Evolutionary conservation across 257 asterid species (phyloP).

Genomic region (Solanum megistacrolobum): DNA sequence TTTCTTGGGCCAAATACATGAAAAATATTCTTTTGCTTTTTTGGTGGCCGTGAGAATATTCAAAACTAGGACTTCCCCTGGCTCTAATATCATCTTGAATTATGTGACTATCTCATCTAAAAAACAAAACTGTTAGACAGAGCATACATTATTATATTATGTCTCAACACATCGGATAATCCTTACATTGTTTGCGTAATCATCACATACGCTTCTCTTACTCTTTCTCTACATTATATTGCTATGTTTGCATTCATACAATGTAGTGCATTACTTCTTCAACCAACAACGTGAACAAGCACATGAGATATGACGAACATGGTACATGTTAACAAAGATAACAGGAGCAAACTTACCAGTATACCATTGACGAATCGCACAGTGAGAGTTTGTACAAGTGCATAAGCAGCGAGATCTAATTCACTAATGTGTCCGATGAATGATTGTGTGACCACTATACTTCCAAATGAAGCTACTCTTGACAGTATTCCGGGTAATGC

Average conservation of each 20-base stretch:
- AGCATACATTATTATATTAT: not conserved
- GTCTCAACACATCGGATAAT: not conserved
- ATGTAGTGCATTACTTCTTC: not conserved
- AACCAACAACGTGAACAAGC: not conserved
- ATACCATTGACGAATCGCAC: conserved; percentile 66
- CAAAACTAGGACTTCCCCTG: not conserved
- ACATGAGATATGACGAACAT: not conserved
- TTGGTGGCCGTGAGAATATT: not conserved
- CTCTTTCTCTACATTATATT: not conserved
- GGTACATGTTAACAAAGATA: not conserved
- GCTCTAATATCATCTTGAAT: not conserved
- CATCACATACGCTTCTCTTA: not conserved
- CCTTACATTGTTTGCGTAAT: not conserved
- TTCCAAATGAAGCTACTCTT: conserved; percentile 58
- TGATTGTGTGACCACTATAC: conserved; percentile 60
- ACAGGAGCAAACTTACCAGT: conserved; percentile 33
- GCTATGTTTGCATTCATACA: not conserved
- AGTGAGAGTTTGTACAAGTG: conserved; percentile 64
- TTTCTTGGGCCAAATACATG: not conserved
- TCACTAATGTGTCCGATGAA: conserved; percentile 56
- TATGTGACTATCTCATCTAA: not conserved
- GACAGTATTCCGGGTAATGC: conserved; percentile 74
- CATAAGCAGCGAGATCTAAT: conserved; percentile 64
- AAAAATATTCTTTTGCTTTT: not conserved
- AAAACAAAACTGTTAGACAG: not conserved